These are phyloP conservation scores for Mycosarcoma maydis DNA, from an alignment of 1,284 basidiomycete species.

Conservation along the genomic window DNA sequence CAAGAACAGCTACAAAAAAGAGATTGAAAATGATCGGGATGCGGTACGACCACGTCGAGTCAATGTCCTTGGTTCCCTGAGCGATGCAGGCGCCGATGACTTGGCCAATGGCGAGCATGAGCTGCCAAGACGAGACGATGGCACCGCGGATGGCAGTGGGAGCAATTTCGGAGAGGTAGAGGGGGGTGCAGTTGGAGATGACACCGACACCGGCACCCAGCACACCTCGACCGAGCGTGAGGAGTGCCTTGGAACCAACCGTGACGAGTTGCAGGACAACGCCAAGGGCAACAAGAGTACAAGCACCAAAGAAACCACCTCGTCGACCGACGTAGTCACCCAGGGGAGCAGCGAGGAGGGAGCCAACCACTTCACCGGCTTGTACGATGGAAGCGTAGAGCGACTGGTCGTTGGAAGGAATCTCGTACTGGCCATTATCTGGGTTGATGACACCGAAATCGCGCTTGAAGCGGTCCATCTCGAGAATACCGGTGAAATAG, in stretches of 20 bases:
- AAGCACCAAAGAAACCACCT: slow-evolving; percentile 67
- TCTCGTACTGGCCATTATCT: slow-evolving; percentile 36
- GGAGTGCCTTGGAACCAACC: slow-evolving; percentile 63
- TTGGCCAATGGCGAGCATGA: slow-evolving; percentile 69
- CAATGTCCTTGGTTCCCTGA: slow-evolving; percentile 62
- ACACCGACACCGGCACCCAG: slow-evolving; percentile 69
- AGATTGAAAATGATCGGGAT: slow-evolving; percentile 69
- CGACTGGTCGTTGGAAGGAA: slow-evolving; percentile 58
- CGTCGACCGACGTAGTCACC: slow-evolving; percentile 68
- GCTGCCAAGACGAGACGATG: slow-evolving; percentile 68
- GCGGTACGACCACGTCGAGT: slow-evolving; percentile 56
- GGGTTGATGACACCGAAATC: slow-evolving; percentile 59
- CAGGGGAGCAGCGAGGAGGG: slow-evolving; percentile 67
- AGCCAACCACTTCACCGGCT: slow-evolving; percentile 69
- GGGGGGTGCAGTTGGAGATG: slow-evolving; percentile 65
- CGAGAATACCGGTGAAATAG: slow-evolving; percentile 65
- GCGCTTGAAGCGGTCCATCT: slow-evolving; percentile 60
- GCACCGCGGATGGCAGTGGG: slow-evolving; percentile 69
- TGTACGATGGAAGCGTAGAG: slow-evolving; percentile 68
- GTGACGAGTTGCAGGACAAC: slow-evolving; percentile 68
- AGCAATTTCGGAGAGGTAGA: slow-evolving; percentile 70
- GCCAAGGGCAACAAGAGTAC: slow-evolving; percentile 67
- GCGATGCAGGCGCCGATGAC: slow-evolving; percentile 69
- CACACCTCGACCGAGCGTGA: slow-evolving; percentile 68
- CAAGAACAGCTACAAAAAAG: slow-evolving; percentile 67